These are phyloP conservation scores for Ailanthus altissimus DNA, from an alignment of 345 rosid genomes.

Conservation along the genomic window DNA sequence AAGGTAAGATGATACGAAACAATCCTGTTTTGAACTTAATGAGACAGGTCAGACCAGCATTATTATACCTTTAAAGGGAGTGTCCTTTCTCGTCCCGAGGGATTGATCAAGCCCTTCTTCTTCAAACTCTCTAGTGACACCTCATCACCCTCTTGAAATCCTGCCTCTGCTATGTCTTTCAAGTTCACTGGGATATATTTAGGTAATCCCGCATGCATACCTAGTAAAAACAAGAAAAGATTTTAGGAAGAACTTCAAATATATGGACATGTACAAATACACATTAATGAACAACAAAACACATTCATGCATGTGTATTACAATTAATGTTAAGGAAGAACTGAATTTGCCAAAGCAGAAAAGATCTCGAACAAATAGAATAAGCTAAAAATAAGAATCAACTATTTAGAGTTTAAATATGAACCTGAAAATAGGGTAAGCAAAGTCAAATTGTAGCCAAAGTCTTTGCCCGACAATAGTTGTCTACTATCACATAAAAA, in stretches of 20 bases:
- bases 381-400: not conserved
- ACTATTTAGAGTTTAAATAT: not conserved
- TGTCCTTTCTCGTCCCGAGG: constrained; percentile 90
- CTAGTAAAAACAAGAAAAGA: constrained; percentile 36
- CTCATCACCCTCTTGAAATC: constrained; percentile 87
- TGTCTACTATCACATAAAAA: not conserved
- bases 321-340: not conserved
- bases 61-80: constrained; percentile 82
- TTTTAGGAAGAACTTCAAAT: constrained; percentile 16
- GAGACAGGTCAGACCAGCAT: not conserved
- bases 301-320: not conserved
- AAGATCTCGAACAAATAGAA: not conserved
- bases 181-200: constrained; percentile 79
- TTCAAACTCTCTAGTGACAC: constrained; percentile 76
- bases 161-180: constrained; percentile 73
- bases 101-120: constrained; percentile 80
- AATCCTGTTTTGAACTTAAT: not conserved
- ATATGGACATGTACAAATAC: not conserved
- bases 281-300: not conserved
- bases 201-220: constrained; percentile 87
- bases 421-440: not conserved
- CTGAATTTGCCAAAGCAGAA: not conserved
- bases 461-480: not conserved
- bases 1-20: not conserved
- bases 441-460: not conserved